Evolutionary conservation across 2,329 filamentous ascomycete species (phyloP), one percentile per base, ranked within the genome.

Genomic region (Trichoderma sp.): DNA sequence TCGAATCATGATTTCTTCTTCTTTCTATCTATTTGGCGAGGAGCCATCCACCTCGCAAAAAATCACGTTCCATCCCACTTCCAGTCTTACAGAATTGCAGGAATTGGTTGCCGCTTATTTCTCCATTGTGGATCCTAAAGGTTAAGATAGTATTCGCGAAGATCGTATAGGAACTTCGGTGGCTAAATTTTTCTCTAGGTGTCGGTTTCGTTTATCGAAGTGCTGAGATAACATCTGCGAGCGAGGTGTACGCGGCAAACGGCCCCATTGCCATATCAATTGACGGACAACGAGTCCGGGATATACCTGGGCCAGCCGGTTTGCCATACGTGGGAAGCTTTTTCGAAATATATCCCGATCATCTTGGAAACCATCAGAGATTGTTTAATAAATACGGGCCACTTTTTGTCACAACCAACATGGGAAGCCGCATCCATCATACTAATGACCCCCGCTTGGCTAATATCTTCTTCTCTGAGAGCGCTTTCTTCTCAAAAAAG

Each of bases 291-390:
- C 72, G 78, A 3, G 81, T 86, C 5, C 82, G 81, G 2, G 77
- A 82, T 2, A 76, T 87, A 5, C 85, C 84, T 2, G 85, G 85
- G 0, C 83, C 85, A 5, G 75, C 74, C 19, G 81, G 79, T 5
- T 76, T 84, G 1, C 82, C 83, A 4, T 77, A 81, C n/a, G 75
- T 87, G 4, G 85, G 86, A 25, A 86, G 82, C 71, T 84, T 82
- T 74, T 83, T 84, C 54, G 84, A 87, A 69, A 74, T 87, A 12
- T 87, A 81, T 71, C 86, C 86, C 0, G 86, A 87, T 69, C 84
- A 86, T 68, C 78, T 87, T 1, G 85, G 86, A 4, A 87, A 87
- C 74, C 82, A 86, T 67, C 80, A 86, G 58, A 79, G 84, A 0
- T 76, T 87, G 1, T 87, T 87, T 64, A 80, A 83, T 2, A 80